A percentile compares a stretch with the other conserved stretches of the same genome.
phyloP scores from a whole-genome alignment of 441 rosid genomes.

The Hypseocharis bilobata region DNA sequence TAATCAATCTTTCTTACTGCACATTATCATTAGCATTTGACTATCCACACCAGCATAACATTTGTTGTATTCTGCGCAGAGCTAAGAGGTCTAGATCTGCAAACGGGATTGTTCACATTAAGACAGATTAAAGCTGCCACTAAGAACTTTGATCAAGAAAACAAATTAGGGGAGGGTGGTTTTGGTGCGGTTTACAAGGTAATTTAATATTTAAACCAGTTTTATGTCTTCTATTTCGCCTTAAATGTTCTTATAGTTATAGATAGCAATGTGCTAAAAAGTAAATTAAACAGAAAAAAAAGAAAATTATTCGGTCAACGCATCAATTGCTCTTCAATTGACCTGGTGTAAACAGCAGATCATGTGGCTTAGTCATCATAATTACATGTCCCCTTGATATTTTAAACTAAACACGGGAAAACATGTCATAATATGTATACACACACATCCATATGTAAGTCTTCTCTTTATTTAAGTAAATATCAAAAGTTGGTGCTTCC shows the following conservation, averaged over 20 bases:
- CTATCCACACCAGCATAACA: too few relatives aligned
- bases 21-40: too few relatives aligned
- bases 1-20: not conserved
- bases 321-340: not conserved
- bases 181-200: conserved; percentile 74
- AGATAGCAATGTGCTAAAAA: not conserved
- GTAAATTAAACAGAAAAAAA: not conserved
- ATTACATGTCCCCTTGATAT: too few relatives aligned
- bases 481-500: not conserved
- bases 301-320: not conserved
- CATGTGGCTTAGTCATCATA: not conserved
- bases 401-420: too few relatives aligned
- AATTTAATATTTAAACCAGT: not conserved
- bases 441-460: too few relatives aligned
- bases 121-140: conserved; percentile 74
- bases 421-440: too few relatives aligned
- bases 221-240: not conserved
- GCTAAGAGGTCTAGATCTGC: conserved; percentile 57
- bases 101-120: conserved; percentile 56
- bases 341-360: not conserved
- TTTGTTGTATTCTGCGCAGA: conserved; percentile 29
- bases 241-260: not conserved
- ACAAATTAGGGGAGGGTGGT: conserved; percentile 83
- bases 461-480: not conserved
- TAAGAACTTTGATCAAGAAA: conserved; percentile 47